Percentiles rank a stretch among this genome's conserved stretches.
Evolutionary conservation across 805 yeast genomes (phyloP).

Genomic region (Peterozyma toletana): DNA sequence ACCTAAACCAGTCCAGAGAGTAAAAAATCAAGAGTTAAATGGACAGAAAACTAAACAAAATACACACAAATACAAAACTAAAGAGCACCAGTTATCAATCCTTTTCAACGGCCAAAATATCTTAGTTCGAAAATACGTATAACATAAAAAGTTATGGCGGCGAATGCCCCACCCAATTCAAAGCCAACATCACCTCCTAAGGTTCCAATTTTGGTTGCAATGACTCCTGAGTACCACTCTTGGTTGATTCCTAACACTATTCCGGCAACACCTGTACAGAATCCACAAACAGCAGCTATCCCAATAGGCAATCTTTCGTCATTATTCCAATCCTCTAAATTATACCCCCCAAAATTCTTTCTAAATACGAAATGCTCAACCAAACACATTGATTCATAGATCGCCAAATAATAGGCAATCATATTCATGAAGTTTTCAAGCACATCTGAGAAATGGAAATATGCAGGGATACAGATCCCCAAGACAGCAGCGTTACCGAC

Average conservation of each 20-base stretch:
- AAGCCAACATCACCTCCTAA: constrained; percentile 83
- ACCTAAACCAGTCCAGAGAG: no score
- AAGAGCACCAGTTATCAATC: no score
- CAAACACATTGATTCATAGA: constrained; percentile 67
- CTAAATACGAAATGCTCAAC: constrained; percentile 80
- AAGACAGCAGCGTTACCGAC: constrained; percentile 68
- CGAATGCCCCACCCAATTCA: constrained; percentile 62
- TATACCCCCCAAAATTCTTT: constrained; percentile 52
- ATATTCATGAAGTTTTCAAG: constrained; percentile 85
- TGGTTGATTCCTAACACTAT: constrained; percentile 83
- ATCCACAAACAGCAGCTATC: constrained; percentile 65
- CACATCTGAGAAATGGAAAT: constrained; percentile 60
- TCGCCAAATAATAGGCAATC: constrained; percentile 85
- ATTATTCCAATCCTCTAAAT: constrained; percentile 53
- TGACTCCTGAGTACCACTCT: constrained; percentile 74
- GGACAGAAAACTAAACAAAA: no score
- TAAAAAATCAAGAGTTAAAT: no score
- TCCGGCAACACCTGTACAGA: constrained; percentile 80
- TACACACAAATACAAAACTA: no score
- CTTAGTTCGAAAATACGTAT: constrained; percentile 61
- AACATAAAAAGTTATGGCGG: constrained; percentile 52
- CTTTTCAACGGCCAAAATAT: constrained; percentile 39
- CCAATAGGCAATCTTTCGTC: constrained; percentile 63
- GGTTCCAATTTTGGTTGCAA: constrained; percentile 53
- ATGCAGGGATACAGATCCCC: constrained; percentile 86